A percentile compares a stretch with the other conserved stretches of the same genome.
Evolutionary conservation across 2,329 filamentous ascomycete genomes (phyloP).

Genomic region (Fusarium austroafricanum): DNA sequence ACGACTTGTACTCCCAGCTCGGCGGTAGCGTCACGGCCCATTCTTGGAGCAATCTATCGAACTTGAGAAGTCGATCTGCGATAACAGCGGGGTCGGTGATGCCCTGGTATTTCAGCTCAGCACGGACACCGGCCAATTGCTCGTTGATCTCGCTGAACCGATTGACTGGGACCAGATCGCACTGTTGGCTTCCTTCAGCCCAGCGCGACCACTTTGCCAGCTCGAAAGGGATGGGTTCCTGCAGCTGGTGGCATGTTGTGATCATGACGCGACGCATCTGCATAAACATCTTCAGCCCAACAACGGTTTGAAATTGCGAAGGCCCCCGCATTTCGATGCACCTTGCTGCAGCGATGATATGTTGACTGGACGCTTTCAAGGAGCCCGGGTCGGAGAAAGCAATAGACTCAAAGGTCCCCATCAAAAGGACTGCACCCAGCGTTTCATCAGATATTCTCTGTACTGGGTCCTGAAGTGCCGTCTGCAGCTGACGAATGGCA

Average conservation of each 20-base stretch:
- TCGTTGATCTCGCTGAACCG: constrained; percentile 33
- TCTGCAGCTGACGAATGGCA: constrained; percentile 23
- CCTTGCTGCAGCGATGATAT: constrained; percentile 34
- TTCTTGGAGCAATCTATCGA: constrained; percentile 19
- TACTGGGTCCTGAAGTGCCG: constrained; percentile 21
- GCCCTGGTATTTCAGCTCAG: constrained; percentile 26
- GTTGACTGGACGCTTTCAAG: constrained; percentile 36
- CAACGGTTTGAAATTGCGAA: constrained; percentile 28
- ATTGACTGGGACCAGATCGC: constrained; percentile 10
- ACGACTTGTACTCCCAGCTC: constrained; percentile 28
- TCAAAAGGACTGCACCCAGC: constrained; percentile 33
- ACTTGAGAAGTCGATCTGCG: constrained; percentile 13
- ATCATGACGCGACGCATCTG: constrained; percentile 39
- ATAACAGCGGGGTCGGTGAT: constrained; percentile 21
- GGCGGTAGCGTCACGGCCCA: constrained; percentile 9
- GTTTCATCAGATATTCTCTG: constrained; percentile 34
- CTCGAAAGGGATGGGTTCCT: constrained; percentile 36
- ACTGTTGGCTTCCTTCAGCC: constrained; percentile 12
- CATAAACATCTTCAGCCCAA: constrained; percentile 29
- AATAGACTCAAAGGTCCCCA: constrained; percentile 43
- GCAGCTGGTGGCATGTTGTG: constrained; percentile 40
- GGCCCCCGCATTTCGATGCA: constrained; percentile 40
- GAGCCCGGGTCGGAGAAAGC: constrained; percentile 25
- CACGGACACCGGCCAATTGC: constrained; percentile 8
- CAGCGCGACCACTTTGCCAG: constrained; percentile 36